Percentiles rank a stretch among this genome's conserved stretches.
Conservation (phyloP, 2,329 filamentous ascomycete genomes). For the Phyllosticta citribraziliensis region DNA sequence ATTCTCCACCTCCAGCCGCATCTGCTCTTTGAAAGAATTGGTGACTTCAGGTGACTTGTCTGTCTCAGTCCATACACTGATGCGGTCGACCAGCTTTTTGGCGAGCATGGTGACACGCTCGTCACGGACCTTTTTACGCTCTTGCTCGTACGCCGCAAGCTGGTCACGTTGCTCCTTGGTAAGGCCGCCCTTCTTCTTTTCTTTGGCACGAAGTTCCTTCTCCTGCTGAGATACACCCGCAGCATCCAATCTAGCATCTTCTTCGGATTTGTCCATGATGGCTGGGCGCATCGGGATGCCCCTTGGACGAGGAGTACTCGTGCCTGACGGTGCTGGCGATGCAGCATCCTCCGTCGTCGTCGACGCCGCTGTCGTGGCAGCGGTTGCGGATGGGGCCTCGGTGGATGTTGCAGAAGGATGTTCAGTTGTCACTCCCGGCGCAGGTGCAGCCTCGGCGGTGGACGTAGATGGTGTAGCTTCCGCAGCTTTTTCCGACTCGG, state of each 20-base stretch:
- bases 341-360: constrained; percentile 12
- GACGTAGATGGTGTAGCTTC: constrained; percentile 17
- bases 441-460: constrained; percentile 10
- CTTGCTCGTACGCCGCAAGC: constrained; percentile 75
- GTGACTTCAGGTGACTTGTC: constrained; percentile 83
- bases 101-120: constrained; percentile 80
- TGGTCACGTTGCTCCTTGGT: constrained; percentile 91
- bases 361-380: constrained; percentile 10
- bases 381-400: constrained; percentile 1
- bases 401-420: not conserved
- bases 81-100: constrained; percentile 77
- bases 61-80: constrained; percentile 95
- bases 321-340: constrained; percentile 25
- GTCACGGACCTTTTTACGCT: constrained; percentile 73
- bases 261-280: constrained; percentile 79
- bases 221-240: constrained; percentile 61
- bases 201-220: constrained; percentile 65
- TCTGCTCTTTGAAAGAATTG: constrained; percentile 85
- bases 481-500: constrained; percentile 33
- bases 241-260: constrained; percentile 56
- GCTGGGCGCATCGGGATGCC: constrained; percentile 70
- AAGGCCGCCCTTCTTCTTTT: constrained; percentile 81
- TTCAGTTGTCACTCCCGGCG: not conserved
- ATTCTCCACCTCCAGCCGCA: constrained; percentile 87
- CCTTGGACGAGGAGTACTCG: constrained; percentile 35